Evolutionary conservation across 176 grass and related monocot species (phyloP).

Genomic region (Rhynchospora breviuscula): DNA sequence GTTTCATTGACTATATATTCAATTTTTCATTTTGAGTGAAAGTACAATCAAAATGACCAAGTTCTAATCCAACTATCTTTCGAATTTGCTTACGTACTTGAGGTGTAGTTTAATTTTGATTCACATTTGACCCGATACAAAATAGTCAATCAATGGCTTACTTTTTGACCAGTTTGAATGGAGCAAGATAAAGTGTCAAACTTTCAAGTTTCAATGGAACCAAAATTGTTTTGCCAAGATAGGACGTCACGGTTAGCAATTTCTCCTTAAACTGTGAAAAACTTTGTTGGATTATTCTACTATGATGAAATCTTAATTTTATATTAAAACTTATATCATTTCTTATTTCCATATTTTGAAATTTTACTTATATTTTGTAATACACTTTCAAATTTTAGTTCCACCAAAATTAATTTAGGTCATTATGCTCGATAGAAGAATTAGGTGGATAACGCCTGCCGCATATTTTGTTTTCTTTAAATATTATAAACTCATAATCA

Average conservation of each 20-base stretch:
- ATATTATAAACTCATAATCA: no score
- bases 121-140: background rate
- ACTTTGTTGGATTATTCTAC: no score
- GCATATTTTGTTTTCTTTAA: no score
- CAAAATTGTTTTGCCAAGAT: background rate
- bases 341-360: no score
- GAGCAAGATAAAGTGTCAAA: background rate
- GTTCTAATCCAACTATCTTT: background rate
- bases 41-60: background rate
- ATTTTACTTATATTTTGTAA: no score
- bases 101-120: background rate
- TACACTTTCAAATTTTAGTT: background rate
- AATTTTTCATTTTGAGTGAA: no score
- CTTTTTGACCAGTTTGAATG: background rate
- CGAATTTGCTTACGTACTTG: background rate
- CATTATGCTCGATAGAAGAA: background rate
- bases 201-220: no score
- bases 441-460: no score
- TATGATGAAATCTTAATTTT: no score
- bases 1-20: no score
- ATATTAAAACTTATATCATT: no score
- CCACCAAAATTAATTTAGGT: background rate
- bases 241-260: background rate
- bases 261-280: background rate
- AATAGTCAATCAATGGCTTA: background rate